phyloP scores from a whole-genome alignment of 768 basidiomycete genomes.

The Kwoniella bestiolae region DNA sequence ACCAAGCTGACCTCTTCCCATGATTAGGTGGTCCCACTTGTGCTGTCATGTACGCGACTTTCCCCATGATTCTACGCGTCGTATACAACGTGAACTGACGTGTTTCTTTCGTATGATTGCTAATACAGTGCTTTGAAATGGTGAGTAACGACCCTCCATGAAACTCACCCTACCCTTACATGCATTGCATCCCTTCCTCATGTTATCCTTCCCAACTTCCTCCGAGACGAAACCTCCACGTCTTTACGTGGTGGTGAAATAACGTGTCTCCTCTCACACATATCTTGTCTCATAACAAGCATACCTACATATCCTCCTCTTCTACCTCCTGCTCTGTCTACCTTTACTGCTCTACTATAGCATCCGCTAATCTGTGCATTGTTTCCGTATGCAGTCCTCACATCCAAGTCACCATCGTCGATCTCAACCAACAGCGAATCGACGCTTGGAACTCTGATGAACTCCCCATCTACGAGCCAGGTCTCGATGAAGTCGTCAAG shows the following conservation, averaged over 20 bases:
- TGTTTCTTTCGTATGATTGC: background rate
- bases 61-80: slow-evolving; percentile 3
- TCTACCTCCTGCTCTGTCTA: background rate
- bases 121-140: slow-evolving; percentile 73
- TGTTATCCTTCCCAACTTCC: background rate
- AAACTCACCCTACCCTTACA: background rate
- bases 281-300: background rate
- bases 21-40: slow-evolving; percentile 85
- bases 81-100: slow-evolving; percentile 7
- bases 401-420: slow-evolving; percentile 94
- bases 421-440: slow-evolving; percentile 90
- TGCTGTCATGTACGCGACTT: slow-evolving; percentile 69
- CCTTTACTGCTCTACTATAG: background rate
- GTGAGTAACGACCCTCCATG: slow-evolving; percentile 29
- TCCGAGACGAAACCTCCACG: slow-evolving; percentile 7
- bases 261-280: background rate
- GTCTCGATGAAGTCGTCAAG: slow-evolving; percentile 87
- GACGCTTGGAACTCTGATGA: slow-evolving; percentile 91
- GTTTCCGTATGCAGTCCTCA: slow-evolving; percentile 63
- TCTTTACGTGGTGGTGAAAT: background rate
- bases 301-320: background rate
- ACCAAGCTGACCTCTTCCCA: slow-evolving; percentile 19
- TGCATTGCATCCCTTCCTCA: background rate
- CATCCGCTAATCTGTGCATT: background rate
- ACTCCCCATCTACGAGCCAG: slow-evolving; percentile 97